Evolutionary conservation across 192 early-diverging fungal species (phyloP), one percentile per base, ranked within the genome.

Genomic region (Kickxella alabastrina): DNA sequence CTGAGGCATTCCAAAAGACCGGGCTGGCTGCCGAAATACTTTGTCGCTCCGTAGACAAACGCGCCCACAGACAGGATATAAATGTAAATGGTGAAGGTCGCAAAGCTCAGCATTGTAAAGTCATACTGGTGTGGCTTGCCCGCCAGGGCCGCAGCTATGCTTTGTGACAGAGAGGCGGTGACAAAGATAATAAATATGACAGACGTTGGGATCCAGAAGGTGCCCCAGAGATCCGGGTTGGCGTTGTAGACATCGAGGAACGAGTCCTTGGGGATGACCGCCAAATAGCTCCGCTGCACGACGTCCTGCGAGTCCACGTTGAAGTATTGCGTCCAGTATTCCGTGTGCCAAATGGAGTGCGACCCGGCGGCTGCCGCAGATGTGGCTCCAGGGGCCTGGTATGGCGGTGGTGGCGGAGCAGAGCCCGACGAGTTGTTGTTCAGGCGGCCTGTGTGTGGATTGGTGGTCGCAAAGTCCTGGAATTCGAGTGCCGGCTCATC

Each of bases 131-230:
- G 83, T 26, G 54, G n/a, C 3, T 57, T 49, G 3, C 73, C 78
- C 12, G 68, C 60, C 35, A 89, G 79, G 35, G 83, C 78, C 36
- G 86, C 82, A 14, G 82, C 82, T 44, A 99, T 87, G 13, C 87
- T 89, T 18, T 84, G 83, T 26, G 95, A 91, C 21, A 99, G 79
- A 27, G 89, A 89, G 3, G 90, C 88, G 12, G 95, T 88, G 29
- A 94, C 90, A 81, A 97, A 99, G 32, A 98, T 82, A n/a, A 82
- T 55, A 49, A 99, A 95, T 21, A 99, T 87, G n/a, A 95, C 91
- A 2, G 93, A 95, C 0, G 93, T 97, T 8, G 93, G 74, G 38
- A 99, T 91, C 97, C 97, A 99, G 67, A 98, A 95, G 0, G 97
- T 95, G 15, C 96, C 97, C 78, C 93, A 99, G 32, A 99, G 80